phyloP scores from a whole-genome alignment of 1,284 basidiomycete genomes.

The Ustilago curta region DNA sequence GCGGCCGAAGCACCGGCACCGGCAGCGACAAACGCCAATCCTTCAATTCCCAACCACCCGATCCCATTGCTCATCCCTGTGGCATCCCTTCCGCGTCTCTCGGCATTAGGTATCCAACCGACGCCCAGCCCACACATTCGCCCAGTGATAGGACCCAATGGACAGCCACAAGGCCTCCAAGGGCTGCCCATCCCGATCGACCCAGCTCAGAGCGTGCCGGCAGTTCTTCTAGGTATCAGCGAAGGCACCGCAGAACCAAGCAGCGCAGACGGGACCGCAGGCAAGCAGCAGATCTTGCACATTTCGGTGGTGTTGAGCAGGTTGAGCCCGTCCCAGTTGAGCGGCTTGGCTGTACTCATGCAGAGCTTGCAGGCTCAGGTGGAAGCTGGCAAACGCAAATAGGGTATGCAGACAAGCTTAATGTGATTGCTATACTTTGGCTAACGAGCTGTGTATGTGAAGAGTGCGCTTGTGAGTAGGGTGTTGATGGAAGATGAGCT shows the following conservation, averaged over 20 bases:
- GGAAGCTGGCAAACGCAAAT: constrained; percentile 37
- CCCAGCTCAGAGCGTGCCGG: constrained; percentile 58
- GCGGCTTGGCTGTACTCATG: constrained; percentile 64
- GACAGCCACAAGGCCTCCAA: constrained; percentile 38
- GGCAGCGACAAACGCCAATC: constrained; percentile 18
- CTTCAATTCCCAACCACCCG: constrained; percentile 61
- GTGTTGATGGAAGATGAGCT: neutral
- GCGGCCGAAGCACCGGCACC: constrained; percentile 15
- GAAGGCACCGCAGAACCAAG: constrained; percentile 35
- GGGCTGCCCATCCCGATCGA: constrained; percentile 59
- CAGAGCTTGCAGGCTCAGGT: constrained; percentile 61
- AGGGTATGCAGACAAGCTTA: neutral
- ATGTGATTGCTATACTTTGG: neutral
- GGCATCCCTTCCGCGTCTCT: constrained; percentile 55
- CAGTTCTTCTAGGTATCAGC: constrained; percentile 65
- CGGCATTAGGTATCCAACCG: constrained; percentile 61
- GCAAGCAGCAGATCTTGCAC: constrained; percentile 61
- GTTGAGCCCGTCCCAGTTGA: constrained; percentile 61
- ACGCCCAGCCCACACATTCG: constrained; percentile 60
- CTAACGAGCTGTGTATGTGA: neutral
- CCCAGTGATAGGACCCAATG: constrained; percentile 47
- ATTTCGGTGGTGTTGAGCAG: constrained; percentile 64
- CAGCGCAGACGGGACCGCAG: constrained; percentile 11
- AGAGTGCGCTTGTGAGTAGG: neutral
- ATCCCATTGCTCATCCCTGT: constrained; percentile 67